Base-by-base conservation (phyloP, 345 rosid species). In the Brassica rapa region DNA sequence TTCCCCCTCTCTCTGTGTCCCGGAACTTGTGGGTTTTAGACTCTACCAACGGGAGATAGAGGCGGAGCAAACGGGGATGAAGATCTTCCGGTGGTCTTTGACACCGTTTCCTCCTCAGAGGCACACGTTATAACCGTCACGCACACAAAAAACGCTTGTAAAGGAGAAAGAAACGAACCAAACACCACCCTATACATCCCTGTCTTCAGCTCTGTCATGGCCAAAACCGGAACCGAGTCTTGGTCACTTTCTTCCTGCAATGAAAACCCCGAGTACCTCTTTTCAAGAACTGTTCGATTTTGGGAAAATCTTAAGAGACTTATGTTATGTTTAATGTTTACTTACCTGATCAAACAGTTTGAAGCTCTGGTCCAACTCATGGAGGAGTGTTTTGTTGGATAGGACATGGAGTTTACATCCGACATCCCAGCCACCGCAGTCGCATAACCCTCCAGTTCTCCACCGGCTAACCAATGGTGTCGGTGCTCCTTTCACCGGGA, bases 371-470 rank as follows among this genome's bases (percentile, higher is more conserved):
- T 63, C 82, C 66, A 73, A 68, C 62, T 77, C 78, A 4, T 71
- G 78, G 35, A 71, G 24, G 37, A 29, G 29, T 29, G 71, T 78
- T 72, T 76, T 78, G 74, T 82, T 84, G 59, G 90, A 81, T 65
- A 95, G 90, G 46, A 87, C 59, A 4, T 81, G 83, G 23, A 91
- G 80, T 70, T 85, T 83, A 83, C 99, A 95, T 37, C 97, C 99
- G 9, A 90, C 84, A 84, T 95, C 99, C 99, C 99, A 95, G 33
- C 99, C 99, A 67, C 99, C 99, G 49, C 98, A 95, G 75, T 95
- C 98, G 43, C 99, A 95, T 61, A 83, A 75, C 61, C 99, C 99
- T 75, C 91, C 88, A 0, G 89, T 72, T 80, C 76, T 90, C 99
- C 99, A 95, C 68, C 97, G 70, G 56, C 86, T 82, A 69, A 93